Conservation (phyloP, 208 protist species). For the Trypanosoma mega region DNA sequence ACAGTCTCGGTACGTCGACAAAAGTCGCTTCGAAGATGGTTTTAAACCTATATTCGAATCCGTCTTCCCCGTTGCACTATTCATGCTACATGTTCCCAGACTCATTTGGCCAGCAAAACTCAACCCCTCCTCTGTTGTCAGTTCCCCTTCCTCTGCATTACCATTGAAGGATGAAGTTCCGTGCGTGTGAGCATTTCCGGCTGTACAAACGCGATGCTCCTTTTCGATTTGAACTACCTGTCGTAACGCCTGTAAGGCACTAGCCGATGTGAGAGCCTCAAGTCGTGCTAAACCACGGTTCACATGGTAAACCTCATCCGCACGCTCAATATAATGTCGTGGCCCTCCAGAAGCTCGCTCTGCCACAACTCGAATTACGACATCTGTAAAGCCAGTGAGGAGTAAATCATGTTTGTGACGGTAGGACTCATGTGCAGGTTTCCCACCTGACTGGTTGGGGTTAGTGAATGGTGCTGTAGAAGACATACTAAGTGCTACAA, state of each 20-base stretch:
- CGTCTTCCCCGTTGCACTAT: too few species aligned
- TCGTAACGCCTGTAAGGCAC: slow-evolving; percentile 22
- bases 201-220: slow-evolving; percentile 1
- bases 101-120: too few species aligned
- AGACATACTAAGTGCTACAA: slow-evolving; percentile 74
- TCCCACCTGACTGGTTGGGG: background rate
- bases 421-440: slow-evolving; percentile 24
- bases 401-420: slow-evolving; percentile 89
- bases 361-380: slow-evolving; percentile 91
- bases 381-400: slow-evolving; percentile 90
- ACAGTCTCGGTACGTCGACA: slow-evolving; percentile 51
- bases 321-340: slow-evolving; percentile 72
- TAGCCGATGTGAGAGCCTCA: background rate
- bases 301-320: slow-evolving; percentile 79
- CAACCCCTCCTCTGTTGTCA: too few species aligned
- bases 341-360: slow-evolving; percentile 69
- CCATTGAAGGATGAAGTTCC: too few species aligned
- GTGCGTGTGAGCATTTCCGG: too few species aligned
- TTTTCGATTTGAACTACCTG: slow-evolving; percentile 26
- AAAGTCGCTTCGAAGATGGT: background rate
- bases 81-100: too few species aligned
- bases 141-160: too few species aligned
- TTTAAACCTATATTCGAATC: too few species aligned
- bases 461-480: too few species aligned
- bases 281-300: slow-evolving; percentile 31